Evolutionary conservation across 345 rosid genomes (phyloP), one percentile per base, ranked within the genome.

Genomic region (Balakata baccata): DNA sequence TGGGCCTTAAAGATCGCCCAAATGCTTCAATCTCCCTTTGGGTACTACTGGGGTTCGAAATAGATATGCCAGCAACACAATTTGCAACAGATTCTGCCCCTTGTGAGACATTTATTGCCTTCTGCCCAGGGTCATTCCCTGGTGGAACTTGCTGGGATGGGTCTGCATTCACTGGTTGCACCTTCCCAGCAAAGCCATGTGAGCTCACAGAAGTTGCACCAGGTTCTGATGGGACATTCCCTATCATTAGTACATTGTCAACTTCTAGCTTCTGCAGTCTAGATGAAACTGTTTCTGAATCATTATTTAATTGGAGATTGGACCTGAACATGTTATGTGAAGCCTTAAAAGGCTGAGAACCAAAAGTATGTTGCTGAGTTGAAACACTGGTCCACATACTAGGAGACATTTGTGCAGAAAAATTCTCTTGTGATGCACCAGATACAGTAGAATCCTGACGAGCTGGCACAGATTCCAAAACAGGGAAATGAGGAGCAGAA

Each of bases 11-110:
- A 78, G 88, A 84, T 43, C 75, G 84, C 59, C 79, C 91, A 82
- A 85, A 86, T 64, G 93, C 82, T 85, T 87, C 93, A 81, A 81
- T 78, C 72, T 87, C 85, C 75, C 71, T 82, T 78, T 83, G 89
- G 34, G 77, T 74, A 71, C 79, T 65, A 61, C 76, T 74, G 18
- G 83, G 76, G 73, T 72, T 64, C 49, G 79, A 68, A 79, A 68
- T 52, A 78, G 85, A 68, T 22, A 79, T 23, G 67, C 71, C 83
- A 67, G 80, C 62, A 73, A 69, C 47, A 80, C 45, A 58, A 73
- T 70, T 68, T 51, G 51, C 62, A 70, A 51, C 77, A 81, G 77
- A 62, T 75, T 77, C 86, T 39, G 78, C 83, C 64, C 77, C 85
- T 63, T 69, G 76, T 57, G 69, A 57, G 45, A 51, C 66, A 50